Conservation (phyloP, 2,329 filamentous ascomycete species). For the Huntiella abstrusa region DNA sequence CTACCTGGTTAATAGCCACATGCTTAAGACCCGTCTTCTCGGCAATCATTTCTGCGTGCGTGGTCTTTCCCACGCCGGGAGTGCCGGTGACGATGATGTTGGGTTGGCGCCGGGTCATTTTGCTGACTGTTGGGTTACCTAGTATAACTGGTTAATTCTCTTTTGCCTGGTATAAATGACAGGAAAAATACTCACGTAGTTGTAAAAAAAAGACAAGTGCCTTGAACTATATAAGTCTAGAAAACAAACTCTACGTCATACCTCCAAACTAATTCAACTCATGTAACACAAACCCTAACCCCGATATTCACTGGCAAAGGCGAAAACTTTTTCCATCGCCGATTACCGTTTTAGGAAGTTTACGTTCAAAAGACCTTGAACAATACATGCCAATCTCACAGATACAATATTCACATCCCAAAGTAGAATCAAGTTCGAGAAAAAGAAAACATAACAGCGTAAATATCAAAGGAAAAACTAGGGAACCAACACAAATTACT, state of each 20-base stretch:
- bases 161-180: background rate
- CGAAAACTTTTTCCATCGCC: background rate
- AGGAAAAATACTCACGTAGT: background rate
- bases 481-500: background rate
- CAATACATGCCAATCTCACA: background rate
- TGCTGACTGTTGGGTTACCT: background rate
- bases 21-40: constrained; percentile 61
- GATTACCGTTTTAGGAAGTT: background rate
- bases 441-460: constrained; percentile 12
- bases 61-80: constrained; percentile 89
- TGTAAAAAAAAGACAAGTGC: background rate
- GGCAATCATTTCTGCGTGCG: constrained; percentile 68
- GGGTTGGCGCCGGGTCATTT: constrained; percentile 33
- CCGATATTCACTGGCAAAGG: background rate
- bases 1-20: constrained; percentile 74
- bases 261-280: background rate
- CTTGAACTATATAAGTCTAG: too few species aligned
- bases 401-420: background rate
- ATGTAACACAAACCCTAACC: background rate
- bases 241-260: too few species aligned
- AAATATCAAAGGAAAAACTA: constrained; percentile 1
- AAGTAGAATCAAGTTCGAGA: constrained; percentile 6
- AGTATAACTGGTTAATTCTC: constrained; percentile 11
- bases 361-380: background rate
- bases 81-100: constrained; percentile 95